Conservation (phyloP, 176 grass and related monocot species). For the Oryza punctata region DNA sequence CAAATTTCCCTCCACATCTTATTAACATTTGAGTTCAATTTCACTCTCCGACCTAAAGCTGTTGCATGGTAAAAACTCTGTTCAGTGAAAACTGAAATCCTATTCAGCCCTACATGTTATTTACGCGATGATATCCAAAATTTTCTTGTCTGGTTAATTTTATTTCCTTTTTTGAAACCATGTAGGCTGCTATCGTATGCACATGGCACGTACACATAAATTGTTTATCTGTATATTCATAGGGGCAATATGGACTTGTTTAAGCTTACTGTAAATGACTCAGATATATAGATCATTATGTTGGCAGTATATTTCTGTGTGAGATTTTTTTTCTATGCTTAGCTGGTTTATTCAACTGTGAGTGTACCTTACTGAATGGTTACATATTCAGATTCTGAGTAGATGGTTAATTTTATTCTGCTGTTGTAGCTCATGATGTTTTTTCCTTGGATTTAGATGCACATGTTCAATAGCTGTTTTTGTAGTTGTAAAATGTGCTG, state of each 20-base stretch:
- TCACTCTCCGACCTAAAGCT: neutral
- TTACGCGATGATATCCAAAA: neutral
- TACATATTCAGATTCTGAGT: neutral
- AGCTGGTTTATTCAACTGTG: conserved; percentile 1
- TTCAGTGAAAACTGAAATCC: neutral
- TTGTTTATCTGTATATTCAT: neutral
- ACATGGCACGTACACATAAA: neutral
- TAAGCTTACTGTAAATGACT: conserved; percentile 24
- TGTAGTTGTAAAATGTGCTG: conserved; percentile 1
- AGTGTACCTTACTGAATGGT: neutral
- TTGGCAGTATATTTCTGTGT: neutral
- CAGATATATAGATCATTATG: conserved; percentile 16
- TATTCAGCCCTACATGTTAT: neutral
- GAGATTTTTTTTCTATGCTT: conserved; percentile 36
- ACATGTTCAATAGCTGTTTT: neutral
- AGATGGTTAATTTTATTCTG: conserved; percentile 16
- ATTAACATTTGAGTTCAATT: neutral
- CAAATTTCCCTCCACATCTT: neutral
- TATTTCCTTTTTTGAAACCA: neutral
- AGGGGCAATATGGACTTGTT: neutral
- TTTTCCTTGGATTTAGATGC: neutral
- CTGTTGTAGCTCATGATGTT: neutral
- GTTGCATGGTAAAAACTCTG: neutral
- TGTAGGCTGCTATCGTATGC: neutral
- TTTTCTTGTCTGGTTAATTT: neutral